These are phyloP conservation scores for Sphagnum contortum DNA, from an alignment of 225 moss, liverwort and hornwort genomes.

Conservation along the genomic window DNA sequence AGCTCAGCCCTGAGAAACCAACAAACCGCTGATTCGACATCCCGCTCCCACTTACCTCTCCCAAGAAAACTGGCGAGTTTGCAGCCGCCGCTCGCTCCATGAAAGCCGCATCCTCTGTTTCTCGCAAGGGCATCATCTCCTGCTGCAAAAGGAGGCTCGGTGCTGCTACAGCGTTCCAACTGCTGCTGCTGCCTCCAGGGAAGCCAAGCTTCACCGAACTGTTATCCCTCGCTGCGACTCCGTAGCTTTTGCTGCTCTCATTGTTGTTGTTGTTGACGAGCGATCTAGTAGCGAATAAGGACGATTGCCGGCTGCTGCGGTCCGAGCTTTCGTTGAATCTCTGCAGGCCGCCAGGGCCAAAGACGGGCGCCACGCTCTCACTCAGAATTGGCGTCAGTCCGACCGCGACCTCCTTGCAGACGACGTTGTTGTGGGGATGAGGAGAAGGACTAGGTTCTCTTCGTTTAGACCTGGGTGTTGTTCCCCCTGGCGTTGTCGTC, in stretches of 20 bases:
- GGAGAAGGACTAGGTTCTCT: too few species aligned
- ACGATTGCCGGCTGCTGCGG: conserved; percentile 1
- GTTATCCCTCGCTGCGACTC: conserved; percentile 13
- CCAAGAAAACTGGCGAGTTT: conserved; percentile 13
- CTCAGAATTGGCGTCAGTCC: conserved; percentile 41
- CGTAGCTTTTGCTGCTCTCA: background rate
- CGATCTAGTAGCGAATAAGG: background rate
- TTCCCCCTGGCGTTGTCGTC: too few species aligned
- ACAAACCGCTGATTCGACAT: conserved; percentile 8
- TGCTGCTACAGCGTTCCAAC: too few species aligned
- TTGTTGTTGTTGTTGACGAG: too few species aligned
- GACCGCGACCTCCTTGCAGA: too few species aligned
- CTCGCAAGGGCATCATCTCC: too few species aligned
- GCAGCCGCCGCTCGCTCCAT: conserved; percentile 47
- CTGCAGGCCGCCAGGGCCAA: conserved; percentile 43
- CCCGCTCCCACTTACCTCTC: conserved; percentile 8
- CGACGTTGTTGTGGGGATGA: too few species aligned
- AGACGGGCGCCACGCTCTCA: conserved; percentile 40
- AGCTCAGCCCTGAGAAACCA: conserved; percentile 4
- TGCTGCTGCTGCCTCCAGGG: too few species aligned
- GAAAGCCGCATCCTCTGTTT: conserved; percentile 27
- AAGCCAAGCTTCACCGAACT: conserved; percentile 7
- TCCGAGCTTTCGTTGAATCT: conserved; percentile 46
- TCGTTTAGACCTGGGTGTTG: too few species aligned
- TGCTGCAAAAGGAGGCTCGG: too few species aligned